Conservation (phyloP, 352 stramenopile species). For the Globisporangium orthogonon region DNA sequence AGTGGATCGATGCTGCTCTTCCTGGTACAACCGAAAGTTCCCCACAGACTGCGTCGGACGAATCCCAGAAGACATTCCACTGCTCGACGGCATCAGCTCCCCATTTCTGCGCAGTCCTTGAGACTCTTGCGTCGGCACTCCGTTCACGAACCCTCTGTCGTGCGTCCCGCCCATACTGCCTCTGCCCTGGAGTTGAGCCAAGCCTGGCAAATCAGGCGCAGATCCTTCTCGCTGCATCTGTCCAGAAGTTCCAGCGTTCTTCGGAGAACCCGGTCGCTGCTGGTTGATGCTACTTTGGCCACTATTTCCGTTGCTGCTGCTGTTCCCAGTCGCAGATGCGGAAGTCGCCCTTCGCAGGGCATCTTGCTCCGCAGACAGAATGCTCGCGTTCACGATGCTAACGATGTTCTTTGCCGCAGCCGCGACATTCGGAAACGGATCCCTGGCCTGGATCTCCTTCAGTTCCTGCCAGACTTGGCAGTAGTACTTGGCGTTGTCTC, state of each 20-base stretch:
- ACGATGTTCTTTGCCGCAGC: constrained; percentile 60
- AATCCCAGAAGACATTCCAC: constrained; percentile 22
- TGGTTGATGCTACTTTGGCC: not conserved
- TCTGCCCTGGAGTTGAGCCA: constrained; percentile 13
- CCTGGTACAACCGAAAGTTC: constrained; percentile 67
- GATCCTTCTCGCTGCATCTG: constrained; percentile 36
- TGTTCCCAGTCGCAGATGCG: constrained; percentile 6
- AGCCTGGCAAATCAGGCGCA: constrained; percentile 18
- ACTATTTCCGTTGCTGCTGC: not conserved
- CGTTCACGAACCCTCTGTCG: constrained; percentile 12
- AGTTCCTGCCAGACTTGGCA: constrained; percentile 80
- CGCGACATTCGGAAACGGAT: constrained; percentile 79
- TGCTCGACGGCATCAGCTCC: constrained; percentile 14
- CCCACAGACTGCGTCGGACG: constrained; percentile 62
- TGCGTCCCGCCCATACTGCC: not conserved
- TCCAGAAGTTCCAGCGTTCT: constrained; percentile 6
- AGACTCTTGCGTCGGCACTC: constrained; percentile 16
- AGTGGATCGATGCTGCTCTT: constrained; percentile 24
- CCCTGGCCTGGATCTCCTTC: constrained; percentile 77
- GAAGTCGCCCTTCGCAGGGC: constrained; percentile 17
- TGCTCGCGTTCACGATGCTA: constrained; percentile 50
- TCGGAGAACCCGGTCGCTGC: constrained; percentile 1
- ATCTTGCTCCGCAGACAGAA: constrained; percentile 52
- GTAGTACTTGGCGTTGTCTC: constrained; percentile 77
- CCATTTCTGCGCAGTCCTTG: constrained; percentile 13